A percentile compares a stretch with the other conserved stretches of the same genome.
Conservation (phyloP, 257 asterid genomes). For the Nicotiana attenuata region DNA sequence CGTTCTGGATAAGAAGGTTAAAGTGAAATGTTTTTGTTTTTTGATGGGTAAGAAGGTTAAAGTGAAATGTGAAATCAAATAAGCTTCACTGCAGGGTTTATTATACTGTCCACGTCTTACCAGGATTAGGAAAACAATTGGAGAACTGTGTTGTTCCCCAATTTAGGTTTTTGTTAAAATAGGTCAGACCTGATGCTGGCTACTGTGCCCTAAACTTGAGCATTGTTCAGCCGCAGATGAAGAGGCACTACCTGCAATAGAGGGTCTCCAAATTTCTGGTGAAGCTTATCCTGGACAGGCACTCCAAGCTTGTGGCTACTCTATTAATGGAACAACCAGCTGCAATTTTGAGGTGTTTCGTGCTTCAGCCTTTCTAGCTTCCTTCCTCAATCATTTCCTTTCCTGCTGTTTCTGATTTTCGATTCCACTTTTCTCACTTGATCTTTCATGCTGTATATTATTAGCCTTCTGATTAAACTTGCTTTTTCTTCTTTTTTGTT, state of each 20-base stretch:
- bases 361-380: neutral
- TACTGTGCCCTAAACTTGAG: slow-evolving; percentile 9
- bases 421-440: slow-evolving; percentile 10
- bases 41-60: neutral
- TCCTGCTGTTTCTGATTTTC: neutral
- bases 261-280: slow-evolving; percentile 93
- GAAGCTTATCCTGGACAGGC: slow-evolving; percentile 89
- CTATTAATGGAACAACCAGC: slow-evolving; percentile 95
- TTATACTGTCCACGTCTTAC: neutral
- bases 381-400: neutral
- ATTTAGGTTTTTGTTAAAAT: neutral
- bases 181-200: neutral
- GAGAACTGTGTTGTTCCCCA: neutral
- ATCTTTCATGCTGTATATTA: slow-evolving; percentile 17
- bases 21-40: neutral
- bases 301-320: slow-evolving; percentile 91
- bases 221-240: slow-evolving; percentile 36
- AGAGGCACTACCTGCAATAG: slow-evolving; percentile 90
- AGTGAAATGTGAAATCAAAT: neutral
- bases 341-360: slow-evolving; percentile 88
- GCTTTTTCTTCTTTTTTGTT: slow-evolving; percentile 1
- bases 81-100: neutral
- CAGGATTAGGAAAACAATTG: neutral
- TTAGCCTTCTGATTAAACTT: slow-evolving; percentile 13
- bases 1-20: neutral